Evolutionary conservation across 805 yeast species (phyloP), one percentile per base, ranked within the genome.

Genomic region (Lachancea sp.): DNA sequence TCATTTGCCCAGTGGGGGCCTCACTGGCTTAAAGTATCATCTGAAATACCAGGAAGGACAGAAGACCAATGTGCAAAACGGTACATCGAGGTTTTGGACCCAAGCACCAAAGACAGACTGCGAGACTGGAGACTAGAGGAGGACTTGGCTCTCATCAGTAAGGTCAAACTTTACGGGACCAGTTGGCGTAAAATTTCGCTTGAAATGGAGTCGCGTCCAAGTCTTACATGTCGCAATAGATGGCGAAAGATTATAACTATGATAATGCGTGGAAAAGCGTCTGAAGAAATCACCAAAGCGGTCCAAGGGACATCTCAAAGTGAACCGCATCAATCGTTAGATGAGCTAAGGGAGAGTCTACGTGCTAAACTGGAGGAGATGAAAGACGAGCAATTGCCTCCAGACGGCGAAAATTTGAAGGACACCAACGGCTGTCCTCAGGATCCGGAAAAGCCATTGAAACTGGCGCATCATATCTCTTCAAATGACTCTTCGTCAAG

Each of bases 61-160:
- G 96, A 89, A 57, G 96, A 89, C 63, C 97, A 90, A 67, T 90
- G 98, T 69, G 86, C 95, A 1, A 90, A 90, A 58, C 69, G 97
- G 55, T 90, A 86, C 60, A 79, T 82, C 13, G 97, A 90, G 57
- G 96, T 88, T 1, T 63, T 90, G 47, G 93, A 87, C 55, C 96
- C 97, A 5, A 66, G 69, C 44, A 84, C 89, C 9, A 79, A 79
- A 48, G 88, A 84, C 52, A 67, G 96, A 45, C 69, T 88, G 37
- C 74, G 87, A 53, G 81, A 83, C 2, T 90, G 98, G 98, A 69
- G 78, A 1, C 56, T 72, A 25, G 85, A 78, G 9, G 96, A 90
- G 60, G 97, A 90, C 60, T 63, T 84, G 33, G 64, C 68, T 47
- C 67, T 90, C 43, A 78, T 88, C n/a, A 71, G 72, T 37, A 74